Evolutionary conservation across 1,284 basidiomycete genomes (phyloP).

Genomic region (Ceratobasidium sp.): DNA sequence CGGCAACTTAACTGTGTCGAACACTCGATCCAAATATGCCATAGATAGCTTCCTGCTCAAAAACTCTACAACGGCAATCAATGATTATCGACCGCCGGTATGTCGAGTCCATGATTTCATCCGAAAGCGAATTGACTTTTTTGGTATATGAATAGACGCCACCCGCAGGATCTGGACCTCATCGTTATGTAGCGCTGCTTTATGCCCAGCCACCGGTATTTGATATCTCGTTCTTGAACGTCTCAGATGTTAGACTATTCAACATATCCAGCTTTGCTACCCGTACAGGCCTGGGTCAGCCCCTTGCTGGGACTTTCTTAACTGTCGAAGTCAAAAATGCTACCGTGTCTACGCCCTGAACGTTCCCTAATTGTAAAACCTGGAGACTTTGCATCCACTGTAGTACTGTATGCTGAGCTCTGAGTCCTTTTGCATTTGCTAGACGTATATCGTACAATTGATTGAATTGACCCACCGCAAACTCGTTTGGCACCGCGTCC

Average conservation of each 20-base stretch:
- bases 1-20: constrained; percentile 26
- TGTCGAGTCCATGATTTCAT: not conserved
- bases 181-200: constrained; percentile 43
- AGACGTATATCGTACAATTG: no score
- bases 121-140: no score
- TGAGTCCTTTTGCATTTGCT: no score
- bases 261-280: constrained; percentile 42
- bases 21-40: constrained; percentile 9
- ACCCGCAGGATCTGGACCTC: constrained; percentile 35
- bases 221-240: constrained; percentile 33
- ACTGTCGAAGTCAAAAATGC: constrained; percentile 34
- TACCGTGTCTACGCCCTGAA: not conserved
- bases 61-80: constrained; percentile 35
- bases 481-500: no score
- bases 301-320: constrained; percentile 40
- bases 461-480: no score
- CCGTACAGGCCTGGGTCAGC: constrained; percentile 22
- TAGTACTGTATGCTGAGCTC: no score
- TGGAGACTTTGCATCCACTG: no score
- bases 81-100: constrained; percentile 35
- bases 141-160: constrained; percentile 9
- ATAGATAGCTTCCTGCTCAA: constrained; percentile 19
- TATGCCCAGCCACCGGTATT: constrained; percentile 35
- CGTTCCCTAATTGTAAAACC: no score
- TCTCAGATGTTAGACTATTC: constrained; percentile 15